Percentiles rank a stretch among this genome's conserved stretches.
phyloP scores from a whole-genome alignment of 2,329 filamentous ascomycete genomes.

The Elsinoe arachidis region DNA sequence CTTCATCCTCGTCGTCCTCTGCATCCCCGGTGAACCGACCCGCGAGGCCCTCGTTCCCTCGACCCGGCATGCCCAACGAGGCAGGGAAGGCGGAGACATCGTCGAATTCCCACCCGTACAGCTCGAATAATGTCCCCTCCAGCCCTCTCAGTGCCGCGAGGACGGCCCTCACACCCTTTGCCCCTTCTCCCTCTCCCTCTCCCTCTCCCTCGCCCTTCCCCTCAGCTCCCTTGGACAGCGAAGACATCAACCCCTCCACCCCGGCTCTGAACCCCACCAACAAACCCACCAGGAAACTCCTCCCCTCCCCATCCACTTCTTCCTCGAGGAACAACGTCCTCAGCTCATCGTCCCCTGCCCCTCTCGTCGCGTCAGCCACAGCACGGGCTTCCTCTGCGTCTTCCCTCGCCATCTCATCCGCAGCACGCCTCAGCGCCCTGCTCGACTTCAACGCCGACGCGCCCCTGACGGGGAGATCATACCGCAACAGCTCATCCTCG shows the following conservation, averaged over 20 bases:
- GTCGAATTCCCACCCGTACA: conserved; percentile 48
- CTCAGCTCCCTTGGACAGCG: conserved; percentile 49
- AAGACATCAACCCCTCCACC: conserved; percentile 46
- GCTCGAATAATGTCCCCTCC: conserved; percentile 41
- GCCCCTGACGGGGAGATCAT: neutral
- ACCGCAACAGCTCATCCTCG: neutral
- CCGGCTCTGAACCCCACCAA: conserved; percentile 45
- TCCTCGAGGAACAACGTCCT: conserved; percentile 1
- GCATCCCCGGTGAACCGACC: conserved; percentile 25
- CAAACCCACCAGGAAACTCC: conserved; percentile 42
- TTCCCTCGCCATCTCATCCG: neutral
- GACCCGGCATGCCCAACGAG: neutral
- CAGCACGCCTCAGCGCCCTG: neutral
- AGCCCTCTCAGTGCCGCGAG: conserved; percentile 42
- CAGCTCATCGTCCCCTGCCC: neutral
- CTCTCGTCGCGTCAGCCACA: neutral
- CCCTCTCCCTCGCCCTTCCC: conserved; percentile 52
- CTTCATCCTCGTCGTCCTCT: conserved; percentile 53
- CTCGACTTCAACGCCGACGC: neutral
- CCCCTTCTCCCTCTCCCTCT: conserved; percentile 18
- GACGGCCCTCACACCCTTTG: conserved; percentile 23
- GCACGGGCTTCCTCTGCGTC: neutral
- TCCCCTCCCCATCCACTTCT: neutral
- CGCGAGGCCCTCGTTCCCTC: neutral
- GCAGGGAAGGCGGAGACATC: conserved; percentile 29